Percentiles rank a stretch among this genome's conserved stretches.
Conservation (phyloP, 371 early-diverging fungal species). For the Mortierella sp. region DNA sequence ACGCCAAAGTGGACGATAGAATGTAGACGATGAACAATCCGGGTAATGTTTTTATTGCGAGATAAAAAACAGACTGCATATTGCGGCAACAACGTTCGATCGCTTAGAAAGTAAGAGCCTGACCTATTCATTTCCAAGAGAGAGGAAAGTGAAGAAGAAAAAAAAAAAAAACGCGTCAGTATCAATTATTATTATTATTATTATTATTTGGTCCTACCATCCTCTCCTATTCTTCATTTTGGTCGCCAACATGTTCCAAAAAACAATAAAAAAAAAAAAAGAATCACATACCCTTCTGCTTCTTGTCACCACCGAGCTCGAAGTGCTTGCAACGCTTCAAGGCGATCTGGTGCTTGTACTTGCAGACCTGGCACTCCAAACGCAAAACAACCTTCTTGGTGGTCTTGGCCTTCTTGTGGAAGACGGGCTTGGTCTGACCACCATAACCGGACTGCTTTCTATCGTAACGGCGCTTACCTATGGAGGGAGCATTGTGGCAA, state of each 20-base stretch:
- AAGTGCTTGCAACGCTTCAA: conserved; percentile 99
- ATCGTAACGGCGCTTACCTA: conserved; percentile 86
- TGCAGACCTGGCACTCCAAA: conserved; percentile 98
- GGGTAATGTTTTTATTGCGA: conserved; percentile 18
- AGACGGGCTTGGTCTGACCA: conserved; percentile 99
- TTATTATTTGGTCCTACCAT: not conserved
- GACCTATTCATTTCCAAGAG: no score
- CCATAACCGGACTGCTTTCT: conserved; percentile 96
- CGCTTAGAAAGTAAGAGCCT: conserved; percentile 46
- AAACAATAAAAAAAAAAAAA: not conserved
- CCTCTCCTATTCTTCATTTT: not conserved
- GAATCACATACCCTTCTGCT: conserved; percentile 64
- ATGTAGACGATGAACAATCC: no score
- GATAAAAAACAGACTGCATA: conserved; percentile 31
- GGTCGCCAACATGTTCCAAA: not conserved
- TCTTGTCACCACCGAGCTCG: conserved; percentile 99
- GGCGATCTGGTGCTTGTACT: conserved; percentile 94
- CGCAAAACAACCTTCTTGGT: conserved; percentile 99
- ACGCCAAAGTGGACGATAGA: no score
- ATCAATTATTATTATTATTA: not conserved
- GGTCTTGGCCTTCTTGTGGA: conserved; percentile 97
- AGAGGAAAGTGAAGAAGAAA: not conserved
- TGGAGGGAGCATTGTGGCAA: conserved; percentile 65
- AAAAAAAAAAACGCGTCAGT: not conserved
- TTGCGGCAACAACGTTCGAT: conserved; percentile 24